Base-by-base conservation (phyloP, 768 basidiomycete genomes). In the Pleurotus cornucopiae region DNA sequence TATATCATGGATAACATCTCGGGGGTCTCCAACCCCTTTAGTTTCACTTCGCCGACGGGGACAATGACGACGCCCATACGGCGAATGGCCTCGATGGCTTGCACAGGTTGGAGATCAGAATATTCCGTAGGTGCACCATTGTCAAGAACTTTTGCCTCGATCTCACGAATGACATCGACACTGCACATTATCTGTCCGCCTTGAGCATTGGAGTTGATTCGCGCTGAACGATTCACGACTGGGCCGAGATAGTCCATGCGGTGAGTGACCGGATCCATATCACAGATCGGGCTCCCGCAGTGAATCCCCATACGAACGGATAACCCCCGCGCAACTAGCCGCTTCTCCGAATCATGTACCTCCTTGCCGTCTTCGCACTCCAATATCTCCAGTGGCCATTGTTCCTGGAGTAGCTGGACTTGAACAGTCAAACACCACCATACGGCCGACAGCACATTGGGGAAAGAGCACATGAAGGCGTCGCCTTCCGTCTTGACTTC, bases 401-500 rank as follows among this genome's bases (percentile, higher is more conserved):
- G 71, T 58, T 89, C 86, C 26, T 86, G 75, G 21, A 98, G 75
- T 9, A 99, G 77, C 63, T 89, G 83, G 25, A 85, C 73, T 68
- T 98, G 97, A 14, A 94, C 89, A 26, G 82, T 85, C 64, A 97
- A 76, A 61, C 88, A 88, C 90, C 93, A 99, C 78, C 93, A 86
- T 14, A 98, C 71, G 0, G 93, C 97, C 0, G 89, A 80, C 1
- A 93, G 77, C 11, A 93, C 82, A 2, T 86, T 91, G 2, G 92
- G 90, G 80, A 99, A 99, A 18, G 96, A 93, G 53, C 94, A 94
- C 91, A 99, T 95, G 77, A 99, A 99, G 0, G 96, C 86, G 65
- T 98, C 97, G 25, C 97, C 97, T 85, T 99, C 97, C 9, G 97
- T 99, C 73, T 99, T 99, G 65, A 98, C 96, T 72, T 98, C 94